Percentiles rank a stretch among this genome's conserved stretches.
phyloP scores from a whole-genome alignment of 1,139 yeast species.

The Entelexis paramagnoliae region DNA sequence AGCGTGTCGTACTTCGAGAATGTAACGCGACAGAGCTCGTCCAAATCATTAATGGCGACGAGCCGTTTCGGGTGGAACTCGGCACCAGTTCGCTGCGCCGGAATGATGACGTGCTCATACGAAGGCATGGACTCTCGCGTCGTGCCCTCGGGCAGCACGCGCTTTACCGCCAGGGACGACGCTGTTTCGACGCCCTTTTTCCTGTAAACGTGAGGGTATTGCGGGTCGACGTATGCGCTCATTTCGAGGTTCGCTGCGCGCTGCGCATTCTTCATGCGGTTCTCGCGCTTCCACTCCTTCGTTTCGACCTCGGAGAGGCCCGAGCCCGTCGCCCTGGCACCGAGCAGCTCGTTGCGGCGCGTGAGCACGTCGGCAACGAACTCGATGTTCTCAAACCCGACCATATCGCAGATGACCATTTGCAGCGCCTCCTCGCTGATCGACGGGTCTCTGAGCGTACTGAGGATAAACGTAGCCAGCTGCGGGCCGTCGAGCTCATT shows the following conservation, averaged over 20 bases:
- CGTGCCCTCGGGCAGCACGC: constrained; percentile 72
- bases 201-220: constrained; percentile 82
- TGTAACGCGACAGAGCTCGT: constrained; percentile 71
- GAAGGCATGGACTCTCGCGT: constrained; percentile 47
- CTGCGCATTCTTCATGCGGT: constrained; percentile 37
- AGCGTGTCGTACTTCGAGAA: constrained; percentile 67
- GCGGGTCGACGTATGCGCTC: constrained; percentile 32
- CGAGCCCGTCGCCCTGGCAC: constrained; percentile 13
- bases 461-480: constrained; percentile 25
- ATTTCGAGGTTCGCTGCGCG: constrained; percentile 43
- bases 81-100: constrained; percentile 40
- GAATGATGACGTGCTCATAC: constrained; percentile 77
- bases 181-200: constrained; percentile 58
- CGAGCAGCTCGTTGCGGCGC: constrained; percentile 32
- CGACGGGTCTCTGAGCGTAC: constrained; percentile 29
- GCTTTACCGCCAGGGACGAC: constrained; percentile 62
- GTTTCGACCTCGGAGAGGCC: constrained; percentile 49
- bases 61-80: constrained; percentile 44
- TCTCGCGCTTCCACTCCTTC: constrained; percentile 46
- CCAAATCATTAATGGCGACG: constrained; percentile 53
- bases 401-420: constrained; percentile 56
- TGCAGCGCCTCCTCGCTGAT: constrained; percentile 54
- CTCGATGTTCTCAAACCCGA: constrained; percentile 81
- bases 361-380: constrained; percentile 57
- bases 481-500: constrained; percentile 23